Percentiles rank a stretch among this genome's conserved stretches.
phyloP scores from a whole-genome alignment of 2,329 filamentous ascomycete species.

The Hypoxylon sp. region DNA sequence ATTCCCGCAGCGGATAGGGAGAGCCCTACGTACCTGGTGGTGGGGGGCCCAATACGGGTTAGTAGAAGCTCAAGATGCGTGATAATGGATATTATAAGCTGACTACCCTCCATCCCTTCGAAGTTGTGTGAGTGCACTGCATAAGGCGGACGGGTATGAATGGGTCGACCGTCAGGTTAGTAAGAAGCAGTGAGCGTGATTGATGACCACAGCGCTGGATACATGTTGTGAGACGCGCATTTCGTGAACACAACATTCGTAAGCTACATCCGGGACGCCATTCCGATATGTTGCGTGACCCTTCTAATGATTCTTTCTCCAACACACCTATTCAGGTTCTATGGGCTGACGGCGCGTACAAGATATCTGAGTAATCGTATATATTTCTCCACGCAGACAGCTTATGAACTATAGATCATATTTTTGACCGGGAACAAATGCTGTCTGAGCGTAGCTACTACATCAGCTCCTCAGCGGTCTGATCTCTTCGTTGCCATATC shows the following conservation, averaged over 20 bases:
- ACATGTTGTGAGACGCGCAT: slow-evolving; percentile 24
- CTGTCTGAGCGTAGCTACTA: slow-evolving; percentile 1
- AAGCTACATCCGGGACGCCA: slow-evolving; percentile 36
- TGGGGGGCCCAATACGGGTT: slow-evolving; percentile 23
- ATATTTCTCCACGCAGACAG: neutral
- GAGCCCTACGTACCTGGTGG: slow-evolving; percentile 18
- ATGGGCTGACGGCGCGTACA: slow-evolving; percentile 26
- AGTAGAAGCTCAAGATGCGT: slow-evolving; percentile 26
- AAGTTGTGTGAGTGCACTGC: slow-evolving; percentile 17
- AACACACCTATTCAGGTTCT: neutral
- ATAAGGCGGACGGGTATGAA: slow-evolving; percentile 24
- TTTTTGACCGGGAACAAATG: slow-evolving; percentile 1
- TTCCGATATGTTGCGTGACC: slow-evolving; percentile 28
- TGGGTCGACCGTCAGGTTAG: slow-evolving; percentile 13
- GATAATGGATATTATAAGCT: slow-evolving; percentile 38
- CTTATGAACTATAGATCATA: slow-evolving; percentile 15
- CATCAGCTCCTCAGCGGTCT: slow-evolving; percentile 8
- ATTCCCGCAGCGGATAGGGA: slow-evolving; percentile 38
- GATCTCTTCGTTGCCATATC: slow-evolving; percentile 7
- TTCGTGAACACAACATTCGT: slow-evolving; percentile 11
- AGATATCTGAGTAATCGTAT: slow-evolving; percentile 29
- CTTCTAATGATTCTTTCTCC: slow-evolving; percentile 7
- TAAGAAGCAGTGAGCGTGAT: slow-evolving; percentile 24
- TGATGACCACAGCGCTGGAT: slow-evolving; percentile 27
- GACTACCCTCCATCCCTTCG: slow-evolving; percentile 17